These are phyloP conservation scores for Mollisiaceae sp. DNA, from an alignment of 2,329 filamentous ascomycete genomes.

Conservation along the genomic window DNA sequence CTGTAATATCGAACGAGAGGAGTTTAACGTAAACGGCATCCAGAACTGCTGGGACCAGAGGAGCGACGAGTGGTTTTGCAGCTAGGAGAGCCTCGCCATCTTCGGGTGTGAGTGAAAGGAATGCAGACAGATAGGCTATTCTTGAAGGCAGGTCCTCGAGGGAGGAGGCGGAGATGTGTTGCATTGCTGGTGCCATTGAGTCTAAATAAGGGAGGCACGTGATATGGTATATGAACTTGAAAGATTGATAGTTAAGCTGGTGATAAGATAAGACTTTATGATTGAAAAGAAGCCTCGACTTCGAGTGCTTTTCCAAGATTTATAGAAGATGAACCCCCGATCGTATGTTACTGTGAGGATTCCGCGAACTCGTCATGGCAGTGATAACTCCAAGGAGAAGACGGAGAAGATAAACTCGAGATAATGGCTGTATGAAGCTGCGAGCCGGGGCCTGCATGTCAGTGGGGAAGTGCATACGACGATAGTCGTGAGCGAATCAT, in stretches of 20 bases:
- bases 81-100: conserved; percentile 41
- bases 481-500: neutral
- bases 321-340: neutral
- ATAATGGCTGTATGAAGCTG: neutral
- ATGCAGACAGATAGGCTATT: conserved; percentile 38
- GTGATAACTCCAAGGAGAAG: conserved; percentile 11
- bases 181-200: conserved; percentile 32
- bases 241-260: neutral
- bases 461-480: neutral
- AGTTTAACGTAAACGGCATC: conserved; percentile 87
- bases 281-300: conserved; percentile 3
- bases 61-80: conserved; percentile 40
- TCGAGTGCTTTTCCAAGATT: neutral
- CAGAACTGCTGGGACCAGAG: conserved; percentile 81
- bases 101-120: conserved; percentile 35
- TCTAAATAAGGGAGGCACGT: neutral
- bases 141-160: conserved; percentile 36
- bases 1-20: conserved; percentile 80
- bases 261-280: neutral
- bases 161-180: conserved; percentile 38
- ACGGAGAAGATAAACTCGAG: conserved; percentile 1
- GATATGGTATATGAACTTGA: neutral
- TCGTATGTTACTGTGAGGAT: neutral
- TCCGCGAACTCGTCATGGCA: neutral
- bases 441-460: neutral